Evolutionary conservation across 352 stramenopile species (phyloP), one percentile per base, ranked within the genome.

Genomic region (Phytophthora hibernalis): DNA sequence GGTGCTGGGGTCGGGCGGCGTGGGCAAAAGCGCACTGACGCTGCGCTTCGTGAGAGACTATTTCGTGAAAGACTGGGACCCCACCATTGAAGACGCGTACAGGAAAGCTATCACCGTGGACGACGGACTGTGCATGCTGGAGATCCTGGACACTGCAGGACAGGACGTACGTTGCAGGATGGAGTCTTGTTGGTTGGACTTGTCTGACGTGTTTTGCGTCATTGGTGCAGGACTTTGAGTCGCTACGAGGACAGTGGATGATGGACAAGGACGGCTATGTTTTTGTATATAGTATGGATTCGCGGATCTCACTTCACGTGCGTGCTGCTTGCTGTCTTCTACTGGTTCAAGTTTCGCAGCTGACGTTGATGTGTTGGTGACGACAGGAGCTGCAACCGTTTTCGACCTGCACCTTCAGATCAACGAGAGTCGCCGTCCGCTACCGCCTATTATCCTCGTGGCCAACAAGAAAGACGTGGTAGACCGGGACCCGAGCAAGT

Each of bases 221-320:
- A n/a, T n/a, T n/a, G n/a, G n/a, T 49, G 5, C 53, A 89, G 79
- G 90, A 96, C 56, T 97, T 97, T 80, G 89, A 96, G 65, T 93
- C 85, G 55, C 66, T 97, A 28, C 79, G 91, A 53, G 85, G 83
- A 18, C 87, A 95, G 67, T 96, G 89, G 85, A 96, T 97, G 87
- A 95, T 96, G 85, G 89, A 95, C 73, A 96, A 96, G 65, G 85
- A 96, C 74, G 89, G 85, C 65, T 96, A 96, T 68, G 85, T 96
- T 58, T 97, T 97, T 84, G 89, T 97, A 55, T 97, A 96, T 76
- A 92, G 82, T 74, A 94, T 97, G 83, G 85, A 96, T 76, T 95
- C 87, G 61, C 81, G 86, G 38, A 90, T 91, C 68, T 95, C 85
- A 58, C 79, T 96, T 40, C 85, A 95, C 67, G 85, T 91, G 87